phyloP scores from a whole-genome alignment of 2,329 filamentous ascomycete species.

The Sarocladium oryzae region DNA sequence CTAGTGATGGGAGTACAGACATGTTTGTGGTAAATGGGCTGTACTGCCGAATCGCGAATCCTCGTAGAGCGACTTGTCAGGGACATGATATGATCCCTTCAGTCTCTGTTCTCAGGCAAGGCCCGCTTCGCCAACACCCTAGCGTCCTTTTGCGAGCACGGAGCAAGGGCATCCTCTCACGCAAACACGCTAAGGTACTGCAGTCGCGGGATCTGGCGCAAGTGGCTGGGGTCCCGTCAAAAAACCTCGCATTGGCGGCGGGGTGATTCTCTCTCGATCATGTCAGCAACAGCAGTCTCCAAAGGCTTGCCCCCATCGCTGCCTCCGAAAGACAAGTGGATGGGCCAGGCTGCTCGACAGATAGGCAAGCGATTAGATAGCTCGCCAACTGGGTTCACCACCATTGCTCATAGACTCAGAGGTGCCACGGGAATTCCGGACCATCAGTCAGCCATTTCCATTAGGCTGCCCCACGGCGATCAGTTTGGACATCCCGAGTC shows the following conservation, averaged over 20 bases:
- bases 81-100: no score
- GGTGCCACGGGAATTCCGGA: conserved; percentile 1
- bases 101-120: neutral
- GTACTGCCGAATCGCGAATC: no score
- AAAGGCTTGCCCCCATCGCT: neutral
- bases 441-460: neutral
- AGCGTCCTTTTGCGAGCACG: neutral
- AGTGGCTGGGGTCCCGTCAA: conserved; percentile 8
- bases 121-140: neutral
- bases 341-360: no score
- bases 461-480: conserved; percentile 4
- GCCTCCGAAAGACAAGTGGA: no score
- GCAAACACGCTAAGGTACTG: conserved; percentile 3
- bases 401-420: no score
- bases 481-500: neutral
- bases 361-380: no score
- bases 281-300: neutral
- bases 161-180: neutral
- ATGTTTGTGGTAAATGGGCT: no score
- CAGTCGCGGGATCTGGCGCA: conserved; percentile 8
- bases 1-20: no score
- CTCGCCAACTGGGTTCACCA: no score
- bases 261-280: neutral
- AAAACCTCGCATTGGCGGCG: conserved; percentile 7
- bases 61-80: no score